These are phyloP conservation scores for Prototheca wickerhamii DNA, from an alignment of 163 green algal genomes.

Conservation along the genomic window DNA sequence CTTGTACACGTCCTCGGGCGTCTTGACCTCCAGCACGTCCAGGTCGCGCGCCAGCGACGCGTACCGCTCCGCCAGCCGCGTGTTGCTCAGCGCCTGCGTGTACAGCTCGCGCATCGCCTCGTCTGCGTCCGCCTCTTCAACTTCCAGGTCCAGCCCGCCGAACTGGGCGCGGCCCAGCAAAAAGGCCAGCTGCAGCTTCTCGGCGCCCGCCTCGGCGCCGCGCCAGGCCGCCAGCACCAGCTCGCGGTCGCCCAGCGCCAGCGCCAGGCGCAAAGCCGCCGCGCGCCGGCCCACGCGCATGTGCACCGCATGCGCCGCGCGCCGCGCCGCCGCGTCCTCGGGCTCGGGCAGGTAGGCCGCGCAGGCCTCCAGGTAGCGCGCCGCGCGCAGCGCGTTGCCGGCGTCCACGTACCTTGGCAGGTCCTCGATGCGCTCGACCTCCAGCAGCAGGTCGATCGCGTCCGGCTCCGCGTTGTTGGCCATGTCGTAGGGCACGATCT, in stretches of 20 bases:
- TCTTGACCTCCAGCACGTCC: slow-evolving; percentile 96
- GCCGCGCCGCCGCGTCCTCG: slow-evolving; percentile 74
- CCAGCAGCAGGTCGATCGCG: slow-evolving; percentile 93
- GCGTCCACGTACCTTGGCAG: slow-evolving; percentile 72
- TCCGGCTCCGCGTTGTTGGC: slow-evolving; percentile 96
- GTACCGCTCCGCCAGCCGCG: slow-evolving; percentile 69
- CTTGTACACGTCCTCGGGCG: slow-evolving; percentile 96
- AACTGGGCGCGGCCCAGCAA: slow-evolving; percentile 70
- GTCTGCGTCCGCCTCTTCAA: slow-evolving; percentile 44
- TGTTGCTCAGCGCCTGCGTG: slow-evolving; percentile 42
- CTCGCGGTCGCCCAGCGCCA: slow-evolving; percentile 61
- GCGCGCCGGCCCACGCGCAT: slow-evolving; percentile 29
- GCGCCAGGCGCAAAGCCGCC: slow-evolving; percentile 79
- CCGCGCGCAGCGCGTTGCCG: slow-evolving; percentile 72
- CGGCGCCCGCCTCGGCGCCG: slow-evolving; percentile 45
- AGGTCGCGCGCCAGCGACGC: slow-evolving; percentile 87
- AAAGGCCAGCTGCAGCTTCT: slow-evolving; percentile 88
- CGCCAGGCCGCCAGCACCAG: slow-evolving; percentile 58
- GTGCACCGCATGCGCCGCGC: slow-evolving; percentile 40
- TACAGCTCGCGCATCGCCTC: slow-evolving; percentile 61
- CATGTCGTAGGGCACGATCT: slow-evolving; percentile 61
- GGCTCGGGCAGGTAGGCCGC: slow-evolving; percentile 86
- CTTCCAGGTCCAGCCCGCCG: slow-evolving; percentile 44
- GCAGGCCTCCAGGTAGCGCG: slow-evolving; percentile 85
- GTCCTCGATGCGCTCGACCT: slow-evolving; percentile 79